Percentiles rank a stretch among this genome's conserved stretches.
Conservation (phyloP, 1,284 basidiomycete genomes). For the Ustilago hordei region DNA sequence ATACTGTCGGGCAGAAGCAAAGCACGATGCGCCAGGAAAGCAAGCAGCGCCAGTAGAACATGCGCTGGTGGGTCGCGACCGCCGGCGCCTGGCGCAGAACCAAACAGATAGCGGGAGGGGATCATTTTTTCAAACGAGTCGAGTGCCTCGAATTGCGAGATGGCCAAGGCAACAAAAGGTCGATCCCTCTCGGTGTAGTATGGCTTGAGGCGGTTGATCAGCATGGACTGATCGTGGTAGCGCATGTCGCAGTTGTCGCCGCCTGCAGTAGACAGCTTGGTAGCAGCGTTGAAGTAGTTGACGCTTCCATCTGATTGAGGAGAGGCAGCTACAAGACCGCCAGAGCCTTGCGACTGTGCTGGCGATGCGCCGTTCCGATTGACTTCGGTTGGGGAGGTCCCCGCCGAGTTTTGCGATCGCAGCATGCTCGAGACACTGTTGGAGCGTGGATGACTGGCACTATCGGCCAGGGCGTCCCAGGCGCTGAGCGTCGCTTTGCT, state of each 20-base stretch:
- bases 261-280: constrained; percentile 28
- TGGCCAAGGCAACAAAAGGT: constrained; percentile 55
- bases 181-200: constrained; percentile 55
- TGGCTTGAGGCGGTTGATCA: constrained; percentile 51
- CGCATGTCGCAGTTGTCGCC: constrained; percentile 44
- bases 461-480: constrained; percentile 46
- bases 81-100: constrained; percentile 29
- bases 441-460: constrained; percentile 39
- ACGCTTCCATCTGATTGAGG: constrained; percentile 39
- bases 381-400: constrained; percentile 42
- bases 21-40: constrained; percentile 55
- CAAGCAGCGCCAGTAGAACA: constrained; percentile 55
- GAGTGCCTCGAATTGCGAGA: constrained; percentile 58
- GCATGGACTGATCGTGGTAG: constrained; percentile 52
- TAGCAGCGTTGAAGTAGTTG: constrained; percentile 33
- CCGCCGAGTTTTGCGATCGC: constrained; percentile 42
- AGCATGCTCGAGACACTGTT: constrained; percentile 39
- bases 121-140: constrained; percentile 58
- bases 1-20: constrained; percentile 53
- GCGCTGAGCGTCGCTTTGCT: constrained; percentile 39
- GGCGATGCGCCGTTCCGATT: constrained; percentile 37
- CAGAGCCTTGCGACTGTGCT: constrained; percentile 44
- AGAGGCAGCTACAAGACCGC: constrained; percentile 26
- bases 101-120: constrained; percentile 56
- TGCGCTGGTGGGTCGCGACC: constrained; percentile 48